Evolutionary conservation across 305 asterid species (phyloP).

Genomic region (Lippia alba): DNA sequence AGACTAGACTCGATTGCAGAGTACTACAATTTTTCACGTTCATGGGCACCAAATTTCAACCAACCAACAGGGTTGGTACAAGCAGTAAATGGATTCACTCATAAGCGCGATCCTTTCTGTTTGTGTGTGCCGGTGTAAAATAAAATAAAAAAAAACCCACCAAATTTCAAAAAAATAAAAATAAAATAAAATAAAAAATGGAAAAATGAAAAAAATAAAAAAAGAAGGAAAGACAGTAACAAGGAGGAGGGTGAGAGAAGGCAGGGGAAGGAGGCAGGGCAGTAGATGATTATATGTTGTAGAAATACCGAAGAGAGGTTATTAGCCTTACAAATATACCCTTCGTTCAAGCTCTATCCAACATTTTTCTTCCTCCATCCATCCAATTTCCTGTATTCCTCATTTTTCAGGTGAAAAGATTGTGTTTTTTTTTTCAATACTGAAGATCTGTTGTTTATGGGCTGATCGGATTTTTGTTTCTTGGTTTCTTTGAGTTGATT

Average conservation of each 20-base stretch:
- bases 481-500: slow-evolving; percentile 27
- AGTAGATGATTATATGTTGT: slow-evolving; percentile 1
- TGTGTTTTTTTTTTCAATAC: slow-evolving; percentile 24
- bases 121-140: too few species aligned
- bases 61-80: too few species aligned
- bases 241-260: background rate
- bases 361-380: background rate
- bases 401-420: slow-evolving; percentile 22
- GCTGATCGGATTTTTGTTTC: slow-evolving; percentile 34
- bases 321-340: slow-evolving; percentile 12
- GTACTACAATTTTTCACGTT: too few species aligned
- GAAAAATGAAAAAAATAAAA: background rate
- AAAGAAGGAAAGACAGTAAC: background rate
- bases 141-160: too few species aligned
- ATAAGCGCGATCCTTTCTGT: too few species aligned
- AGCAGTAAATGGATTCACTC: too few species aligned
- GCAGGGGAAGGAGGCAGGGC: background rate
- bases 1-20: too few species aligned
- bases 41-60: too few species aligned
- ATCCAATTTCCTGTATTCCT: background rate
- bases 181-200: background rate
- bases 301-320: background rate
- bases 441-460: slow-evolving; percentile 63
- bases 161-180: background rate
- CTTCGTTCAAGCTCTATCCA: background rate